Conservation (phyloP, 2,329 filamentous ascomycete genomes). For the Trichoderma hamatum region DNA sequence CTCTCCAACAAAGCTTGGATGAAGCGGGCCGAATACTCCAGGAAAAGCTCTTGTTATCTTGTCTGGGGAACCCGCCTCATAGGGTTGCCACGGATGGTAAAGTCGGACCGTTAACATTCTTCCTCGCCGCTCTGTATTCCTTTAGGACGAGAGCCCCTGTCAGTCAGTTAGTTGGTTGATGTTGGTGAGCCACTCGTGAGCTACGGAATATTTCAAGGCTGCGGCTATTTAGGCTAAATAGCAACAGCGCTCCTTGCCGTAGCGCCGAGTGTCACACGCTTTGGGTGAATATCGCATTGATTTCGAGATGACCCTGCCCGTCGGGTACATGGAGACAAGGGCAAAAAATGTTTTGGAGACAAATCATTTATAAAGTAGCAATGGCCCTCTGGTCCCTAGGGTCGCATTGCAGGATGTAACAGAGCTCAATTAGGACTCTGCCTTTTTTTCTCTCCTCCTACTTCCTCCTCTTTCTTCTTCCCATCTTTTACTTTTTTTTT, state of each 20-base stretch:
- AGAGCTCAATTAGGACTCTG: slow-evolving; percentile 13
- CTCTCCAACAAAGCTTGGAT: background rate
- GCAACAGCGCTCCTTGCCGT: slow-evolving; percentile 18
- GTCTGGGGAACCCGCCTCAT: background rate
- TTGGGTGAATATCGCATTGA: slow-evolving; percentile 14
- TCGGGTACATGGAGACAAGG: slow-evolving; percentile 20
- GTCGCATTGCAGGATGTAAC: slow-evolving; percentile 23
- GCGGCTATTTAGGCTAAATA: slow-evolving; percentile 23
- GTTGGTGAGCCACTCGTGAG: slow-evolving; percentile 21
- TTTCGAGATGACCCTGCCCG: slow-evolving; percentile 6
- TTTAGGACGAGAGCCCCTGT: slow-evolving; percentile 20
- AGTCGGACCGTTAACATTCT: slow-evolving; percentile 22
- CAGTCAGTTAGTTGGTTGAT: slow-evolving; percentile 11
- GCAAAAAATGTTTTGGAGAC: background rate
- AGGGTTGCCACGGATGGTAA: slow-evolving; percentile 16
- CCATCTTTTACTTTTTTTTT: background rate
- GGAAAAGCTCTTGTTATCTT: background rate
- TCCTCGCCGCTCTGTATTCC: slow-evolving; percentile 2
- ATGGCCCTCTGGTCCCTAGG: slow-evolving; percentile 16
- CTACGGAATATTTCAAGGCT: slow-evolving; percentile 24
- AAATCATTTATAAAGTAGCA: slow-evolving; percentile 25
- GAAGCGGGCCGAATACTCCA: background rate
- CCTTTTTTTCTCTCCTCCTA: background rate
- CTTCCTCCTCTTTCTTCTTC: background rate
- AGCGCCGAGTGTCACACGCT: background rate